Conservation (phyloP, 495 filamentous ascomycete species). For the Pseudevernia furfuracea region DNA sequence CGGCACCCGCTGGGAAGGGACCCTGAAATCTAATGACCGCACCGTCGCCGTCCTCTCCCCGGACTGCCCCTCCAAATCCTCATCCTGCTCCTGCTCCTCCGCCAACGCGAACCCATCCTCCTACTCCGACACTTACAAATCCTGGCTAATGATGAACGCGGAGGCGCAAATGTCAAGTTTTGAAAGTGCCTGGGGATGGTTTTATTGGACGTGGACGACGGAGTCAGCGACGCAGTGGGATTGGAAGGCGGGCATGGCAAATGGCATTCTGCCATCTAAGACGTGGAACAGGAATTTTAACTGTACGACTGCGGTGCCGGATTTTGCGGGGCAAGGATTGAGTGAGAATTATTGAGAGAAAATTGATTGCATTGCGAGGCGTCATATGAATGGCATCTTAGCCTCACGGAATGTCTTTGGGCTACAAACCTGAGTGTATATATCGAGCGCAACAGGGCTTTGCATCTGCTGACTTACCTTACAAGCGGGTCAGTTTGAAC, state of each 20-base stretch:
- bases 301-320: slow-evolving; percentile 61
- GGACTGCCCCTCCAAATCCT: slow-evolving; percentile 59
- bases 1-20: slow-evolving; percentile 89
- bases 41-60: slow-evolving; percentile 49
- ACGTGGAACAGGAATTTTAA: slow-evolving; percentile 69
- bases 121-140: slow-evolving; percentile 72
- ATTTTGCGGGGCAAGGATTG: slow-evolving; percentile 51
- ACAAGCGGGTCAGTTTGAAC: not conserved
- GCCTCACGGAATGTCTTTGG: not conserved
- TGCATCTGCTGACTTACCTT: not conserved
- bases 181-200: slow-evolving; percentile 90
- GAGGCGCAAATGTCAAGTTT: slow-evolving; percentile 93
- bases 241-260: slow-evolving; percentile 68
- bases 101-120: slow-evolving; percentile 64
- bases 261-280: slow-evolving; percentile 74
- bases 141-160: slow-evolving; percentile 80
- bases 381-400: not conserved
- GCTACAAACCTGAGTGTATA: not conserved
- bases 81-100: slow-evolving; percentile 58
- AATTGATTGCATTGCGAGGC: not conserved
- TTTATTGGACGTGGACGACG: slow-evolving; percentile 93
- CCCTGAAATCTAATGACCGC: slow-evolving; percentile 52
- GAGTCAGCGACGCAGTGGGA: slow-evolving; percentile 85
- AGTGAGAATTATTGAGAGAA: slow-evolving; percentile 60
- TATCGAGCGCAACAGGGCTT: not conserved